Percentiles rank a stretch among this genome's conserved stretches.
These are phyloP conservation scores for Imleria badia DNA, from an alignment of 768 basidiomycete species.

Conservation along the genomic window DNA sequence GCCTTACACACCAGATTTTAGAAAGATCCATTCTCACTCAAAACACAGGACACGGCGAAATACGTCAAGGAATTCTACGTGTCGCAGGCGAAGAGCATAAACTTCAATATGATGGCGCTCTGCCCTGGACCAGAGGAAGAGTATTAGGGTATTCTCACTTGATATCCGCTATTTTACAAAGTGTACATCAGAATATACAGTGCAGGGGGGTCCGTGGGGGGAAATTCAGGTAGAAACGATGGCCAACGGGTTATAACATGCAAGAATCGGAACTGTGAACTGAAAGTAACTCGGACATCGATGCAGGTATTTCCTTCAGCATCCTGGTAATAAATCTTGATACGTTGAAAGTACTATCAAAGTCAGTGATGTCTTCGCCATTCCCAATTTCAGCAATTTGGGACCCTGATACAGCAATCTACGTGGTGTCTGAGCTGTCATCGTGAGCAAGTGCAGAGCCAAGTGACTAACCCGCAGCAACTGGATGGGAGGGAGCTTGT, in stretches of 20 bases:
- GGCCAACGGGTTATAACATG: neutral
- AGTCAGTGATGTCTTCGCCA: constrained; percentile 34
- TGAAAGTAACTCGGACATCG: constrained; percentile 32
- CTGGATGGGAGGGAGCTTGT: constrained; percentile 40
- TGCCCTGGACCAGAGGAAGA: constrained; percentile 28
- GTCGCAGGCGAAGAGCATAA: constrained; percentile 35
- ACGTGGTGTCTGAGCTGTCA: neutral
- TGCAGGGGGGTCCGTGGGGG: neutral
- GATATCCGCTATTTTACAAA: constrained; percentile 4
- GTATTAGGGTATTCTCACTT: constrained; percentile 8
- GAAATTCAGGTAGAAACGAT: neutral
- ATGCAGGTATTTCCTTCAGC: constrained; percentile 31
- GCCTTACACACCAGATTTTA: neutral
- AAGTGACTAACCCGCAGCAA: constrained; percentile 25
- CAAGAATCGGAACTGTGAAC: neutral
- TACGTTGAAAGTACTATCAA: constrained; percentile 31
- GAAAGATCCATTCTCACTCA: neutral
- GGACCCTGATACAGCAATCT: constrained; percentile 32
- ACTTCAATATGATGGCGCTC: constrained; percentile 51
- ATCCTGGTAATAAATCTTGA: constrained; percentile 32
- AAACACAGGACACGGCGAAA: constrained; percentile 44
- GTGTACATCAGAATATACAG: constrained; percentile 1
- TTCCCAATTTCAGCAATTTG: constrained; percentile 37
- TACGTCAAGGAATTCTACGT: constrained; percentile 46
- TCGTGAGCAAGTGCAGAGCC: neutral